Conservation (phyloP, 257 asterid species). For the Fraxinus quadrangulata region DNA sequence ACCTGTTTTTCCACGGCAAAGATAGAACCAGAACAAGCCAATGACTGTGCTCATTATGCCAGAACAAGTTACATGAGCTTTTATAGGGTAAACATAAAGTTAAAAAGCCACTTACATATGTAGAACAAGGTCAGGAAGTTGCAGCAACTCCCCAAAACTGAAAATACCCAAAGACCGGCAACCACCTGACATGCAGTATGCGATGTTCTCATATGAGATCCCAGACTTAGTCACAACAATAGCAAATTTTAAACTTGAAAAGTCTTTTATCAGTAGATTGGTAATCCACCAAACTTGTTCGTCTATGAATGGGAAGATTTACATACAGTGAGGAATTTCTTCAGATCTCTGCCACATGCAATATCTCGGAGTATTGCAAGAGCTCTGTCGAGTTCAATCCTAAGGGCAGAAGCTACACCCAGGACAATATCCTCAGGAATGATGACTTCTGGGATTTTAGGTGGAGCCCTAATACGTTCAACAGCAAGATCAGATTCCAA, state of each 20-base stretch:
- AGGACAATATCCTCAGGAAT: constrained; percentile 49
- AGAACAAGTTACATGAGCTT: background rate
- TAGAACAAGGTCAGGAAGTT: constrained; percentile 53
- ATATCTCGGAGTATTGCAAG: constrained; percentile 43
- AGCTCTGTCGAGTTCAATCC: constrained; percentile 45
- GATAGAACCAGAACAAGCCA: background rate
- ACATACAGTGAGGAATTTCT: constrained; percentile 44
- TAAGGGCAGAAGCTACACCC: constrained; percentile 46
- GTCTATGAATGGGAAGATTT: background rate
- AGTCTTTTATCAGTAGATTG: background rate
- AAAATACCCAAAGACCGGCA: constrained; percentile 46
- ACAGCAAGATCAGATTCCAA: background rate
- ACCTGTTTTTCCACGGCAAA: constrained; percentile 24
- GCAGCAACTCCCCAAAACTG: constrained; percentile 48
- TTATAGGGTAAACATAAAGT: background rate
- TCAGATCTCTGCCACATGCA: constrained; percentile 51
- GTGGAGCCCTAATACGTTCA: constrained; percentile 44
- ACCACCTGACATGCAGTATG: constrained; percentile 35
- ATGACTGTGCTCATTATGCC: too few relatives aligned
- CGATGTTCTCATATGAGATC: background rate
- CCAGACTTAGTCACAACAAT: background rate
- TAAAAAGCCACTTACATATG: constrained; percentile 34
- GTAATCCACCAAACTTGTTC: background rate
- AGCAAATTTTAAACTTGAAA: background rate
- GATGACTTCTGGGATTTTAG: constrained; percentile 42